Evolutionary conservation across 202 grass and related monocot genomes (phyloP).

Genomic region (Cymbopogon flexuosus): DNA sequence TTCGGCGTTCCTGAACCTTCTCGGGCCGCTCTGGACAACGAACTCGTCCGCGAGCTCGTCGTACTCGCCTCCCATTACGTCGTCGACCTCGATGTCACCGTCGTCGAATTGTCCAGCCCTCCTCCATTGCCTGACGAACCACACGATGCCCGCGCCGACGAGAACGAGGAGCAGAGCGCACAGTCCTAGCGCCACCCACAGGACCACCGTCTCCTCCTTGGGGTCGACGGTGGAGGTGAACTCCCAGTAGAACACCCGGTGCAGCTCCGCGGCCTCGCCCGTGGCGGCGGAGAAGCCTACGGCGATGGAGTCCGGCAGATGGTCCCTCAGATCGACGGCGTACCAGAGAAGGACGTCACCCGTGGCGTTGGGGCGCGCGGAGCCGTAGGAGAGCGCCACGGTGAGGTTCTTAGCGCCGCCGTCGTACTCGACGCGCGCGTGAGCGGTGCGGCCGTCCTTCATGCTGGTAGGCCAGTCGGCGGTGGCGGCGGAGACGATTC

Average conservation of each 20-base stretch:
- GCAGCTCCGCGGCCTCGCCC: constrained; percentile 53
- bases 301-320: constrained; percentile 49
- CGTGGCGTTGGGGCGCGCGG: constrained; percentile 14
- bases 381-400: constrained; percentile 59
- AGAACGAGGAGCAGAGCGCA: constrained; percentile 31
- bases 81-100: constrained; percentile 31
- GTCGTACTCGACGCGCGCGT: constrained; percentile 70
- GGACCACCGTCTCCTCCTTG: constrained; percentile 28
- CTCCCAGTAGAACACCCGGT: constrained; percentile 67
- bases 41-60: constrained; percentile 55
- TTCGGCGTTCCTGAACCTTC: constrained; percentile 47
- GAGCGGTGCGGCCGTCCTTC: constrained; percentile 54
- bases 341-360: constrained; percentile 36
- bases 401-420: constrained; percentile 47
- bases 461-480: constrained; percentile 46
- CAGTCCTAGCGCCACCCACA: constrained; percentile 37
- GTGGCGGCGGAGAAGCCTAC: constrained; percentile 75
- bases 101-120: constrained; percentile 32
- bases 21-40: constrained; percentile 48
- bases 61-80: constrained; percentile 29
- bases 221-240: constrained; percentile 64
- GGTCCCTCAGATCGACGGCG: constrained; percentile 45
- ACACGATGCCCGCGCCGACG: constrained; percentile 31
- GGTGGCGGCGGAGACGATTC: constrained; percentile 42
- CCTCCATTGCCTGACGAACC: constrained; percentile 42